Evolutionary conservation across 176 grass and related monocot species (phyloP).

Genomic region (Oryza meyeriana): DNA sequence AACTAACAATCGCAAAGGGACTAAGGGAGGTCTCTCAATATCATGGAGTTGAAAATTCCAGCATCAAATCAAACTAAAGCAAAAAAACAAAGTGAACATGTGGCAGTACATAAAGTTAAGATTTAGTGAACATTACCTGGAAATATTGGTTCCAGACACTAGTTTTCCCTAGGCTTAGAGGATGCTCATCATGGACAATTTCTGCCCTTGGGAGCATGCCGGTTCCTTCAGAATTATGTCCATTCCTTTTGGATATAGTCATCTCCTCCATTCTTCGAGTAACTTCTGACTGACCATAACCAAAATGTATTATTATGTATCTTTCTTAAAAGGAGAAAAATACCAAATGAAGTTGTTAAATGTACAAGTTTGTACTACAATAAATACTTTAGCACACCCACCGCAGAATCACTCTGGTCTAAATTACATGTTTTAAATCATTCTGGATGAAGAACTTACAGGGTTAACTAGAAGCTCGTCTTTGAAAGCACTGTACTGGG

Average conservation of each 20-base stretch:
- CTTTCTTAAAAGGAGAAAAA: slow-evolving; percentile 10
- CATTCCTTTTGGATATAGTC: slow-evolving; percentile 47
- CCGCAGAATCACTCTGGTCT: neutral
- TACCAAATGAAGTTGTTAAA: neutral
- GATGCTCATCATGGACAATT: slow-evolving; percentile 81
- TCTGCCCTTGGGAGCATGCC: slow-evolving; percentile 78
- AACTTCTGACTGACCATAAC: slow-evolving; percentile 89
- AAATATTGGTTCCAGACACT: slow-evolving; percentile 98
- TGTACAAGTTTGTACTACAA: neutral
- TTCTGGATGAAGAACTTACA: slow-evolving; percentile 57
- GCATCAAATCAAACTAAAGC: neutral
- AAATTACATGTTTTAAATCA: neutral
- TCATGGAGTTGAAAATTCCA: slow-evolving; percentile 20
- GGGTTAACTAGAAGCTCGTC: slow-evolving; percentile 91
- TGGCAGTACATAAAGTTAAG: slow-evolving; percentile 11
- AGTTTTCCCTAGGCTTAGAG: slow-evolving; percentile 83
- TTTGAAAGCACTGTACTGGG: slow-evolving; percentile 75
- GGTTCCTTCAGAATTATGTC: slow-evolving; percentile 49
- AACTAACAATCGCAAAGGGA: neutral
- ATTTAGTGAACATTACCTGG: slow-evolving; percentile 60
- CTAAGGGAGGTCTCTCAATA: neutral
- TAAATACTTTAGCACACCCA: neutral
- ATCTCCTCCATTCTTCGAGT: slow-evolving; percentile 85
- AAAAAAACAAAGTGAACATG: neutral
- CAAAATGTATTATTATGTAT: slow-evolving; percentile 30